These are phyloP conservation scores for Picochlorum costavermella DNA, from an alignment of 139 green algal genomes.

Conservation along the genomic window DNA sequence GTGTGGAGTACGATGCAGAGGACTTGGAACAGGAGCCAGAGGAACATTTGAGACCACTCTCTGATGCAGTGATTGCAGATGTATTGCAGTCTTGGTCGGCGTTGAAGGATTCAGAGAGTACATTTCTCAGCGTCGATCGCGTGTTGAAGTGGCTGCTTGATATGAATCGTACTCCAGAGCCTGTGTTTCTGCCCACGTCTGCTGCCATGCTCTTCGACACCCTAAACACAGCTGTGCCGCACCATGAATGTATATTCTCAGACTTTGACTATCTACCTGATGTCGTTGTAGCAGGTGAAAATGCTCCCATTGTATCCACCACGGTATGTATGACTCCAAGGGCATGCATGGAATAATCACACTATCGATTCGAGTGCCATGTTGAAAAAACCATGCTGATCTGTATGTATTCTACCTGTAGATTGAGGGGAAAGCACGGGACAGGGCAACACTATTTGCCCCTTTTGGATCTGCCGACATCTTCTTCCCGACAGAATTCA, in stretches of 20 bases:
- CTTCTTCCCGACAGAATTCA: constrained; percentile 88
- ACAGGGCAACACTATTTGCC: constrained; percentile 42
- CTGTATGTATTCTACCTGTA: neutral
- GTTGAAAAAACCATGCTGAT: too few species aligned
- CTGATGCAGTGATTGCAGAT: constrained; percentile 46
- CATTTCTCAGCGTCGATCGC: too few species aligned
- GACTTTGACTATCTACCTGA: constrained; percentile 83
- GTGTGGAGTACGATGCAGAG: neutral
- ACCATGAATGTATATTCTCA: constrained; percentile 61
- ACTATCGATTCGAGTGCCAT: too few species aligned
- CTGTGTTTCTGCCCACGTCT: constrained; percentile 58
- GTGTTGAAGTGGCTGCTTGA: neutral
- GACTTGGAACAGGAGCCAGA: constrained; percentile 3
- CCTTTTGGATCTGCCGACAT: constrained; percentile 58
- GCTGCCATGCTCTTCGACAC: constrained; percentile 57
- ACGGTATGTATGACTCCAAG: constrained; percentile 22
- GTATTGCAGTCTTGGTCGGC: constrained; percentile 24
- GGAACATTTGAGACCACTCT: constrained; percentile 22
- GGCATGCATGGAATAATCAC: too few species aligned
- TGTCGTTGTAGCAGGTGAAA: constrained; percentile 48
- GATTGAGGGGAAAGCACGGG: constrained; percentile 40
- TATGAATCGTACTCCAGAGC: neutral
- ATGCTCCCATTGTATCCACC: constrained; percentile 71
- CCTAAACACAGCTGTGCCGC: constrained; percentile 51
- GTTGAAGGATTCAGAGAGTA: too few species aligned